Base-by-base conservation (phyloP, 2,329 filamentous ascomycete species). In the Phialophora verrucosa region DNA sequence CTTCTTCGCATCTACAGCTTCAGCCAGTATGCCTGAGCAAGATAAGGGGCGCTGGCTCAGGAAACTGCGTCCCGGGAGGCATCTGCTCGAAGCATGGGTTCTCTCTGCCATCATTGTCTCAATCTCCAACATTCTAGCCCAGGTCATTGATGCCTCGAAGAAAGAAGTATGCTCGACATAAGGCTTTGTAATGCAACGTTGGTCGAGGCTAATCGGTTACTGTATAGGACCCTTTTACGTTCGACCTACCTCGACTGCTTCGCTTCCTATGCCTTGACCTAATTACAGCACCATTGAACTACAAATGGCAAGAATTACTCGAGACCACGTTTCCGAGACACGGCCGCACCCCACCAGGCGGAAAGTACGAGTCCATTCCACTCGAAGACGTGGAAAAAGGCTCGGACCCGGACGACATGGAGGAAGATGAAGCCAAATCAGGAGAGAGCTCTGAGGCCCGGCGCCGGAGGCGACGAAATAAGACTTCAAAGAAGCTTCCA, bases 241-340 rank as follows among this genome's bases (percentile, higher is more conserved):
- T 87, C 60, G 83, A 87, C 65, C 56, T 79, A 1, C 66, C 78
- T 32, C 80, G 83, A 35, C 78, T 87, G 35, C 74, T 84, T 23
- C 85, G 84, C 69, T 88, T 88, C 75, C 80, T 85, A 47, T 77
- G 82, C 44, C 80, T 85, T 60, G 80, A 84, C 2, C 74, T 87
- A 63, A 75, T 87, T 50, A 83, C 83, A 4, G 81, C 84, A 1
- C 86, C 86, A 6, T 82, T 85, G 59, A 87, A 86, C 69, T 87
- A 84, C 71, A 76, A 84, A 63, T 88, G 86, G 85, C 84, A 88
- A 70, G 80, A 83, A 62, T 80, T 81, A 32, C 80, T 88, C 31
- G 86, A 88, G 74, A 77, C 78, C 20, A 78, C 73, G 3, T 85
- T 86, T 64, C 86, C 86, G 0, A 83, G 83, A 23, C 56, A 59